These are phyloP conservation scores for Vachellia pachyceras DNA, from an alignment of 306 rosid genomes.

Conservation along the genomic window DNA sequence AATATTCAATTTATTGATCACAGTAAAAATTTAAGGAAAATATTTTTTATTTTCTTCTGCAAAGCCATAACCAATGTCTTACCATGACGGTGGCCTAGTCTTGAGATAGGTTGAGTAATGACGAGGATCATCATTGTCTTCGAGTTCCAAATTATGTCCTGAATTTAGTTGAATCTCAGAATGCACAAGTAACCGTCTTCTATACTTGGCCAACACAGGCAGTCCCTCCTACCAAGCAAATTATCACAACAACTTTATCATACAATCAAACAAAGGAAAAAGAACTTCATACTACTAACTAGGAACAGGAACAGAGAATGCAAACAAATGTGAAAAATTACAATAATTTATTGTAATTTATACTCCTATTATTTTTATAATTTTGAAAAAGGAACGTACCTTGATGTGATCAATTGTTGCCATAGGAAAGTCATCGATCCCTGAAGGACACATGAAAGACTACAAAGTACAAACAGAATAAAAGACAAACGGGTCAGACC, in stretches of 20 bases:
- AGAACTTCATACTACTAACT: conserved; percentile 13
- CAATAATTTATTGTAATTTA: not conserved
- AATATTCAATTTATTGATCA: conserved; percentile 23
- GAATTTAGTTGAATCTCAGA: conserved; percentile 71
- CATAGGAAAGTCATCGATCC: conserved; percentile 94
- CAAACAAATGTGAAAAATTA: conserved; percentile 23
- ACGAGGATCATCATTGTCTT: conserved; percentile 54
- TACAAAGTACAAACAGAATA: conserved; percentile 65
- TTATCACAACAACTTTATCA: conserved; percentile 35
- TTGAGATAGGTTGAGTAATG: conserved; percentile 76
- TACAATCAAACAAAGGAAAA: conserved; percentile 37
- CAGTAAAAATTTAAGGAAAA: conserved; percentile 8
- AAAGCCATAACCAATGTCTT: conserved; percentile 43
- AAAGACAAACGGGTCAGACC: conserved; percentile 28
- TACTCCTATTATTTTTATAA: conserved; percentile 14
- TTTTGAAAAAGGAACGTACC: conserved; percentile 53
- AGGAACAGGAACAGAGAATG: not conserved
- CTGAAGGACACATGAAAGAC: conserved; percentile 99
- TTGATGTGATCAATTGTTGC: conserved; percentile 79
- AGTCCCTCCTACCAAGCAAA: conserved; percentile 75
- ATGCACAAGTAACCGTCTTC: conserved; percentile 88
- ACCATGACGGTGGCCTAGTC: conserved; percentile 89
- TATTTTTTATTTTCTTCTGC: conserved; percentile 4
- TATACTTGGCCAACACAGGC: conserved; percentile 79
- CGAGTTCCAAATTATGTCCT: conserved; percentile 44